Evolutionary conservation across 2,329 filamentous ascomycete species (phyloP).

Genomic region (Neoscytalidium dimidiatum): DNA sequence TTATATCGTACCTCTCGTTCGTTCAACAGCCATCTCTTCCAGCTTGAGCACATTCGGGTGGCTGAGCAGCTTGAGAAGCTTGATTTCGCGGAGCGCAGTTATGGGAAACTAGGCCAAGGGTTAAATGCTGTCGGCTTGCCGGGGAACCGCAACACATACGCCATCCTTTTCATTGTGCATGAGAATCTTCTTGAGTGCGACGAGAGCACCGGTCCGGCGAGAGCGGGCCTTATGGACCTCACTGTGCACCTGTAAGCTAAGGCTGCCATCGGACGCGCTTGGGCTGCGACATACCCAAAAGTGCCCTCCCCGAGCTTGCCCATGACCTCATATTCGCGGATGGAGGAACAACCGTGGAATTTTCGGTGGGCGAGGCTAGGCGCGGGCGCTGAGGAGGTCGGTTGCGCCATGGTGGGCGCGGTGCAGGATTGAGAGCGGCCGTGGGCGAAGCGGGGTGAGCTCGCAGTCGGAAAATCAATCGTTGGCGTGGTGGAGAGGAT

Average conservation of each 20-base stretch:
- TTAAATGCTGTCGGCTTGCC: slow-evolving; percentile 16
- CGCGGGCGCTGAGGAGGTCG: slow-evolving; percentile 46
- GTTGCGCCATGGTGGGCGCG: slow-evolving; percentile 15
- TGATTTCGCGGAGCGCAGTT: slow-evolving; percentile 94
- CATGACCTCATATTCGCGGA: slow-evolving; percentile 75
- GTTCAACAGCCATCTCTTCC: slow-evolving; percentile 95
- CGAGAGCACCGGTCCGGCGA: slow-evolving; percentile 70
- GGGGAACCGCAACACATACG: slow-evolving; percentile 47
- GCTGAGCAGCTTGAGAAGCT: slow-evolving; percentile 91
- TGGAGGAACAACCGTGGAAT: slow-evolving; percentile 83
- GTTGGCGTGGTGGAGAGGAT: slow-evolving; percentile 8
- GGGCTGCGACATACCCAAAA: slow-evolving; percentile 67
- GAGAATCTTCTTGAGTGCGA: slow-evolving; percentile 96
- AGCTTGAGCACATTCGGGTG: slow-evolving; percentile 85
- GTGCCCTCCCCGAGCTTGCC: slow-evolving; percentile 92
- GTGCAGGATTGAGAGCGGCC: not conserved
- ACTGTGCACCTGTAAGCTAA: slow-evolving; percentile 40
- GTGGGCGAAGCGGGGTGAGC: not conserved
- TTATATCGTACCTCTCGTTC: slow-evolving; percentile 58
- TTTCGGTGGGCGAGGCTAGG: slow-evolving; percentile 52
- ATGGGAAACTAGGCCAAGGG: slow-evolving; percentile 74
- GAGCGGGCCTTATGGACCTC: slow-evolving; percentile 91
- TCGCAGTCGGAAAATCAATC: not conserved
- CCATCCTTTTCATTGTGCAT: slow-evolving; percentile 99
- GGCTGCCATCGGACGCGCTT: slow-evolving; percentile 13